Evolutionary conservation across 129 eudicot genomes (phyloP), one percentile per base, ranked within the genome.

Genomic region (Saposhnikovia divaricata): DNA sequence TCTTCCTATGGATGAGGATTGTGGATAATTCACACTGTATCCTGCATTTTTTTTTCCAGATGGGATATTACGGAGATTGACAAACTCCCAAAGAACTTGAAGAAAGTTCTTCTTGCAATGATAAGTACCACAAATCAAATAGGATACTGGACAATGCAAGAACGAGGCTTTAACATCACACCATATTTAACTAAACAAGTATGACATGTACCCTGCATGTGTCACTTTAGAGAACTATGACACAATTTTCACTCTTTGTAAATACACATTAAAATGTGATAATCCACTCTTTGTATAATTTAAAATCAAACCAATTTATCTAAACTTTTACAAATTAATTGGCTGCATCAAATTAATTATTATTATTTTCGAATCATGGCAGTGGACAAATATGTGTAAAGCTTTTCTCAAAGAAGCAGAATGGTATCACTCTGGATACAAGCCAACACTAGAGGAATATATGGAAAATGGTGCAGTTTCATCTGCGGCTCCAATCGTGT

Each of bases 361-460:
- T 48, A 3, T 48, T 51, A 5, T 55, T 21, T 55, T 0, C 2
- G 12, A 57, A 57, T 23, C 3, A 23, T 23, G 13, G 65, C 40
- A 74, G 77, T 74, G 77, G 77, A 16, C 77, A 74, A 6, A 74
- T 45, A 16, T 74, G 55, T 45, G 59, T 46, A 74, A 74, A 46
- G 38, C 57, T 13, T 74, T 43, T 13, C 31, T 74, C 9, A n/a
- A 43, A 74, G 77, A 74, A 48, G 44, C 66, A 34, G 13, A 31
- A 12, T 47, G 65, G 79, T 50, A 48, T 76, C 68, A 76, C 21
- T 40, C 7, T 12, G 59, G 81, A 42, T 68, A 37, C 76, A 81
- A 81, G 19, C 82, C 84, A 77, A 81, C 83, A 28, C 72, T 81
- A 3, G 38, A 81, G 38, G 84, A 40, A 13, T 84, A 81, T 77